A percentile compares a stretch with the other conserved stretches of the same genome.
Evolutionary conservation across 2,329 filamentous ascomycete genomes (phyloP).

Genomic region (Botrytis fabae): DNA sequence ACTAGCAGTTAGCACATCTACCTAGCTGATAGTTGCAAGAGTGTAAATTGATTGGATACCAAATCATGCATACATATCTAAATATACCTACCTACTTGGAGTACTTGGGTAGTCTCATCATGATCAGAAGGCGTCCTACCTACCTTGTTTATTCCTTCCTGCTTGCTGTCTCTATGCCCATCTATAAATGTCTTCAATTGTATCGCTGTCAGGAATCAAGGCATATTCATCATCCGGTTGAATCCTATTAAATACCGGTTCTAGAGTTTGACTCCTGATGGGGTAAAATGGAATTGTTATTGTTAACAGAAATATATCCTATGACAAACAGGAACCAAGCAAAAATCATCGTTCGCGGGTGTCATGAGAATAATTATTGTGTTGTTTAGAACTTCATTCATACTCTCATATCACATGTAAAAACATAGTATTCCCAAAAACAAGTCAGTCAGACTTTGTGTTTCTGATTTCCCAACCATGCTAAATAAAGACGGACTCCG

Average conservation of each 20-base stretch:
- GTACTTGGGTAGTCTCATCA: not conserved
- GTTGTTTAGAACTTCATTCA: too few species aligned
- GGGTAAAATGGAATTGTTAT: not conserved
- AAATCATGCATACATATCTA: not conserved
- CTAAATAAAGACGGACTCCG: not conserved
- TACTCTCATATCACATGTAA: not conserved
- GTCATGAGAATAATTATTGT: not conserved
- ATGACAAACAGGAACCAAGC: not conserved
- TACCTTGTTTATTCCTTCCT: not conserved
- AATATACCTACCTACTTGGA: not conserved
- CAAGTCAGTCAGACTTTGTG: not conserved
- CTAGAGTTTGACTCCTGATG: not conserved
- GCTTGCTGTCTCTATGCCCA: not conserved
- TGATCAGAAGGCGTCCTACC: not conserved
- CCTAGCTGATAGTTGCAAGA: not conserved
- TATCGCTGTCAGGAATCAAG: not conserved
- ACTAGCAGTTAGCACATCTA: not conserved
- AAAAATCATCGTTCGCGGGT: not conserved
- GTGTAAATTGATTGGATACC: not conserved
- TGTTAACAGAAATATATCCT: not conserved
- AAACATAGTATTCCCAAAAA: not conserved
- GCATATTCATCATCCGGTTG: not conserved
- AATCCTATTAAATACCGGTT: not conserved
- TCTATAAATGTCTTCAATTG: not conserved
- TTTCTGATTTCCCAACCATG: not conserved